Base-by-base conservation (phyloP, 225 moss, liverwort and hornwort species). In the Physcomitrellopsis africana region DNA sequence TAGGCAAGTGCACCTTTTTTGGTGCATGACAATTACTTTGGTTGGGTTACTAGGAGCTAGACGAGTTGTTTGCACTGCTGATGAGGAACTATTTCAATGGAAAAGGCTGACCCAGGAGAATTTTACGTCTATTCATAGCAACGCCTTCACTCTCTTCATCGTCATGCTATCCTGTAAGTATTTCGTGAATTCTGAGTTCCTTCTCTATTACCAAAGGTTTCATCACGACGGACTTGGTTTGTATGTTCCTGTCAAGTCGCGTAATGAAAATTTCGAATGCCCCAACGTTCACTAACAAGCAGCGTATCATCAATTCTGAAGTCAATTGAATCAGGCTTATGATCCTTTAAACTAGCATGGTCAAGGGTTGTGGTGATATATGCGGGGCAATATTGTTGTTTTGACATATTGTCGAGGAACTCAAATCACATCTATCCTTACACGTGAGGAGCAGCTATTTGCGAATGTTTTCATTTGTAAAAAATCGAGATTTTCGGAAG, bases 91-190 rank as follows among this genome's bases (percentile, higher is more conserved):
- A 29, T 49, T 26, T 3, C 72, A 72, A 8, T 74, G 73, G 73
- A 29, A 74, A 48, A 51, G 47, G 52, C 73, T 74, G 29, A 74
- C 73, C 18, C 46, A 63, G 63, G 63, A 74, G 53, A 74, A 74
- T 53, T 74, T 63, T 18, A 74, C 51, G 9, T 48, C 49, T 20
- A 20, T 74, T 51, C 51, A 64, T 19, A 32, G 41, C 10, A 4
- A 64, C 53, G 32, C 51, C 13, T 74, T 74, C 63, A 16, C 49
- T 7, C 73, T 74, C 51, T 74, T 64, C 52, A 63, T 74, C n/a
- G 23, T 47, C 63, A 74, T 74, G 73, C 51, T 63, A 4, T 63
- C 73, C 16, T 74, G 73, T 74, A 11, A 74, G 72, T 41, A 17
- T 51, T 14, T 51, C 58, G 10, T 23, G 10, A 19, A 23, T 22